Evolutionary conservation across 352 stramenopile genomes (phyloP).

Genomic region (Pythium phragmiticola): DNA sequence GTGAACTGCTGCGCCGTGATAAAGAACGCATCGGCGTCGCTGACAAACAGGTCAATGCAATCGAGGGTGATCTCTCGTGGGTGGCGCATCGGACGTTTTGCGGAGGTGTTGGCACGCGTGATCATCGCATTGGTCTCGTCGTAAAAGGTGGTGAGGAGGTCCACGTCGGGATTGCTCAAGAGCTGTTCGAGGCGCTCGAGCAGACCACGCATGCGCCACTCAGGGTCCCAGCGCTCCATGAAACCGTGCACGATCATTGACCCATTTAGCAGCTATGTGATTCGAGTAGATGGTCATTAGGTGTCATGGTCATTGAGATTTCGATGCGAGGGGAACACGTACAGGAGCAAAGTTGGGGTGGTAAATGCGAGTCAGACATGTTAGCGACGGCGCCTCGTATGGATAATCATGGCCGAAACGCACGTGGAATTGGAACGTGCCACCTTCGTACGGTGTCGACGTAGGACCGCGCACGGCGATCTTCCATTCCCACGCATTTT

Average conservation of each 20-base stretch:
- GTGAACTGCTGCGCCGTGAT: constrained; percentile 39
- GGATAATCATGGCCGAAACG: constrained; percentile 62
- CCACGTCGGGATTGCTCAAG: constrained; percentile 37
- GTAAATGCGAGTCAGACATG: constrained; percentile 55
- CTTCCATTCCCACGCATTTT: constrained; percentile 58
- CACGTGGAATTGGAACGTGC: constrained; percentile 44
- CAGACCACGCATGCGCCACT: constrained; percentile 56
- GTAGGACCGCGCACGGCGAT: constrained; percentile 32
- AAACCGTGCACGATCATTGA: constrained; percentile 47
- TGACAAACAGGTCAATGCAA: constrained; percentile 48
- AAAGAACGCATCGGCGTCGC: constrained; percentile 36
- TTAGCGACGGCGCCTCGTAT: constrained; percentile 47
- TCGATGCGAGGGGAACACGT: constrained; percentile 1
- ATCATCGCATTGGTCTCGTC: constrained; percentile 34
- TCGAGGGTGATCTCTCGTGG: constrained; percentile 51
- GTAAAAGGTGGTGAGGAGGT: constrained; percentile 46
- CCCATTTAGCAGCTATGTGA: constrained; percentile 48
- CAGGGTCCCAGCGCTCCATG: constrained; percentile 42
- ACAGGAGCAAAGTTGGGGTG: constrained; percentile 74
- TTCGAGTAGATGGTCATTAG: background rate
- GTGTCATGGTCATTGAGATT: background rate
- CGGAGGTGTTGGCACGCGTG: constrained; percentile 11
- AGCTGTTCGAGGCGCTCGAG: constrained; percentile 44
- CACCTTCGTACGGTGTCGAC: constrained; percentile 47
- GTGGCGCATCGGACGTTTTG: constrained; percentile 34